Evolutionary conservation across 257 asterid species (phyloP), one percentile per base, ranked within the genome.

Genomic region (Capsicum chinense): DNA sequence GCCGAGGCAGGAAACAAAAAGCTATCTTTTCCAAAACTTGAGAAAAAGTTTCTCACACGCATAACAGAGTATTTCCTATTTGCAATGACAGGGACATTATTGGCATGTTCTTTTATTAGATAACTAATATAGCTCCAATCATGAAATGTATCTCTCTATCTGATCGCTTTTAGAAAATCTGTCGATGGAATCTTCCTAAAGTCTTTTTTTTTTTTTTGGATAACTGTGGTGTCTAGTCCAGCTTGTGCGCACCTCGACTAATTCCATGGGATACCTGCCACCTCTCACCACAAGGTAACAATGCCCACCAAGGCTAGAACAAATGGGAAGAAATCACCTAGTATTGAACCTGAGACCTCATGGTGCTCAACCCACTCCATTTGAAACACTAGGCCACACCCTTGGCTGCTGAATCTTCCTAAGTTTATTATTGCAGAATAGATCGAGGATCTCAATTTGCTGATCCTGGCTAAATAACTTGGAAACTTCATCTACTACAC

Each of bases 131-230:
- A 33, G 82, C 82, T 33, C 66, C 66, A 54, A 26, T 78, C 21
- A 15, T 35, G 19, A 76, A 15, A 76, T 76, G 7, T 52, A 4
- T 52, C 81, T 76, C 63, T 76, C 63, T 21, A 76, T 57, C 81
- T 26, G 64, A 76, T 54, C 2, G 8, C 63, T 76, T 64, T 54
- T 76, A 14, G 63, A 76, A 76, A 17, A 54, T 76, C 7, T 52
- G 63, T 52, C 5, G 47, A 26, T 54, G 48, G 64, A 13, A 14
- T 76, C 63, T 37, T 76, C 79, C 56, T 16, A 39, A 39, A 54
- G n/a, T 44, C 16, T 2, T 39, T 3, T 39, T 3, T 39, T 2
- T 37, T 39, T 39, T 39, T 39, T 39, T 39, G 44, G 44, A 26
- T 26, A 26, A 26, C 33, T 1, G 33, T 39, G 44, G 44, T 39